Percentiles rank a stretch among this genome's conserved stretches.
Conservation (phyloP, 1,139 yeast species). For the Saccharomycopsis hybrid region DNA sequence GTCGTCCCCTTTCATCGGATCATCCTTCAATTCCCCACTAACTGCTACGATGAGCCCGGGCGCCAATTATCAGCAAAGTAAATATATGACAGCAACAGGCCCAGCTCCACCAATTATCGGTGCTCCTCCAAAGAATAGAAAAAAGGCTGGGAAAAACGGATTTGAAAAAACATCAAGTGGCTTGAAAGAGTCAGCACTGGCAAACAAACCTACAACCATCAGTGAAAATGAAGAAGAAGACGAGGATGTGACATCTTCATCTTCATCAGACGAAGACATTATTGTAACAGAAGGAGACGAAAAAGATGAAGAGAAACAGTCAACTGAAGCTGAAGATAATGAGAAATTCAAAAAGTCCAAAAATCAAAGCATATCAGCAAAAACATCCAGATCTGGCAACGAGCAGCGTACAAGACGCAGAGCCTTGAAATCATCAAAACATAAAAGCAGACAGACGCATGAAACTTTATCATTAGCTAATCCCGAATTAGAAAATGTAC, state of each 20-base stretch:
- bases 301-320: no score
- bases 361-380: background rate
- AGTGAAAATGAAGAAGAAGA: conserved; percentile 10
- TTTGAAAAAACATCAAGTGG: background rate
- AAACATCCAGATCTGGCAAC: background rate
- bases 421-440: background rate
- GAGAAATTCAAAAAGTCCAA: background rate
- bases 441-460: no score
- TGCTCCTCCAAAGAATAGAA: conserved; percentile 20
- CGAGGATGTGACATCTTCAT: no score
- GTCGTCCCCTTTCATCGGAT: conserved; percentile 61
- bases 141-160: conserved; percentile 3
- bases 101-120: conserved; percentile 21
- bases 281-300: conserved; percentile 10
- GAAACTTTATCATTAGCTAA: background rate
- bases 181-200: background rate
- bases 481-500: background rate
- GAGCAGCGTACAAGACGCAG: no score
- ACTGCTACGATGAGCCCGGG: conserved; percentile 17
- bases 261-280: conserved; percentile 9
- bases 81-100: conserved; percentile 14
- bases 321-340: background rate
- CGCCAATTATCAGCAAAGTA: conserved; percentile 7
- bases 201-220: no score
- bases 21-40: conserved; percentile 26